Percentiles rank a stretch among this genome's conserved stretches.
Evolutionary conservation across 129 eudicot genomes (phyloP).

Genomic region (Artemisia annua): DNA sequence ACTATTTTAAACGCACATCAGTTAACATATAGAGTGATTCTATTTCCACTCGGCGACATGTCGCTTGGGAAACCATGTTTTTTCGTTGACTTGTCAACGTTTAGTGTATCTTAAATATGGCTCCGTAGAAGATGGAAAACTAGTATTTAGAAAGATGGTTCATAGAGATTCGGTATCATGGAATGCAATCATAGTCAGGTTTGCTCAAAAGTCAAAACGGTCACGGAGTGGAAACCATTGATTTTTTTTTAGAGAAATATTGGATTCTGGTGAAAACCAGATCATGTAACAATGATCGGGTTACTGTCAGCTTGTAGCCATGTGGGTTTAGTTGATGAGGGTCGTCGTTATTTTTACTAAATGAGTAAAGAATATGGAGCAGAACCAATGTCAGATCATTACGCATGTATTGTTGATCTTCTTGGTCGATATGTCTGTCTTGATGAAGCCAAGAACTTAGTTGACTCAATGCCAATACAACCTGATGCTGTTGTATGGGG

Average conservation of each 20-base stretch:
- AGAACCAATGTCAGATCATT: constrained; percentile 41
- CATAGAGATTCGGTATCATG: constrained; percentile 38
- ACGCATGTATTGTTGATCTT: constrained; percentile 41
- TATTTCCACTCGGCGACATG: no score
- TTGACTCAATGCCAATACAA: constrained; percentile 38
- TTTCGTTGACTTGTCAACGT: no score
- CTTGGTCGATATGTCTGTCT: constrained; percentile 49
- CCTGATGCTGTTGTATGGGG: constrained; percentile 46
- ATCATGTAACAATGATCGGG: constrained; percentile 45
- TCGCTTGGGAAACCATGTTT: no score
- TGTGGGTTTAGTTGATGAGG: constrained; percentile 40
- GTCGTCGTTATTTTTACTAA: constrained; percentile 31
- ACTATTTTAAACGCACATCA: no score
- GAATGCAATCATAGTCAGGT: constrained; percentile 41
- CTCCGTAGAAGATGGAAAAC: constrained; percentile 38
- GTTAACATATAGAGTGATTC: no score
- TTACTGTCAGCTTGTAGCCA: constrained; percentile 49
- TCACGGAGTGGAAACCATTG: constrained; percentile 21
- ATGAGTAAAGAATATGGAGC: constrained; percentile 36
- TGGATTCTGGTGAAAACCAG: constrained; percentile 41
- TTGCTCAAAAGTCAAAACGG: constrained; percentile 42
- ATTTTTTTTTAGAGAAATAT: constrained; percentile 33
- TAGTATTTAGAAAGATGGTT: constrained; percentile 31
- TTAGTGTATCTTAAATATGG: no score
- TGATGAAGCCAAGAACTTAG: constrained; percentile 36